phyloP scores from a whole-genome alignment of 192 early-diverging fungal species.

The Thamnidium elegans region DNA sequence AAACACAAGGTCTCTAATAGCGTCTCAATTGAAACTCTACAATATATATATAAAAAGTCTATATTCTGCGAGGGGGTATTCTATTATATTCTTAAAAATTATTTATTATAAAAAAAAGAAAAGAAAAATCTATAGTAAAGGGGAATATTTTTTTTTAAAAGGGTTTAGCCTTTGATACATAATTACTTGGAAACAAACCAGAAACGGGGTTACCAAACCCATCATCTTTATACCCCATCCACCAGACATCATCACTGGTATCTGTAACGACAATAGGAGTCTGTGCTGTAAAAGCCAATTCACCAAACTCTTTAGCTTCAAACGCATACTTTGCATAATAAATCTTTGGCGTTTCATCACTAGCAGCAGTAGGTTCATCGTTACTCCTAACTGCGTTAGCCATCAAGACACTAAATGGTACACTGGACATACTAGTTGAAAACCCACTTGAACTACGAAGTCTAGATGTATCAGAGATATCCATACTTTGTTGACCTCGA shows the following conservation, averaged over 20 bases:
- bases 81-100: too few relatives aligned
- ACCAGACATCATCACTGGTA: conserved; percentile 77
- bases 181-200: conserved; percentile 77
- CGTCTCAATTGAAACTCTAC: too few relatives aligned
- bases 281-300: conserved; percentile 62
- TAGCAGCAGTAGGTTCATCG: background rate
- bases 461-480: conserved; percentile 2
- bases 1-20: too few relatives aligned
- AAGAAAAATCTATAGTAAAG: too few relatives aligned
- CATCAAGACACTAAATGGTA: conserved; percentile 15
- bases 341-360: conserved; percentile 29
- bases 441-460: background rate
- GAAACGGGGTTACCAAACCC: conserved; percentile 51
- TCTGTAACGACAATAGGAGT: conserved; percentile 73
- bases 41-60: too few relatives aligned
- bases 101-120: too few relatives aligned
- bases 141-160: too few relatives aligned
- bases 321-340: conserved; percentile 75
- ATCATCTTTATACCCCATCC: conserved; percentile 71
- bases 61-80: too few relatives aligned
- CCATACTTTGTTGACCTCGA: background rate
- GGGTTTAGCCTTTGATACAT: conserved; percentile 46
- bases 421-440: background rate
- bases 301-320: conserved; percentile 68
- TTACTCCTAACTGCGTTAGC: conserved; percentile 5